These are phyloP conservation scores for Xylariaceae sp. DNA, from an alignment of 2,329 filamentous ascomycete genomes.

Conservation along the genomic window DNA sequence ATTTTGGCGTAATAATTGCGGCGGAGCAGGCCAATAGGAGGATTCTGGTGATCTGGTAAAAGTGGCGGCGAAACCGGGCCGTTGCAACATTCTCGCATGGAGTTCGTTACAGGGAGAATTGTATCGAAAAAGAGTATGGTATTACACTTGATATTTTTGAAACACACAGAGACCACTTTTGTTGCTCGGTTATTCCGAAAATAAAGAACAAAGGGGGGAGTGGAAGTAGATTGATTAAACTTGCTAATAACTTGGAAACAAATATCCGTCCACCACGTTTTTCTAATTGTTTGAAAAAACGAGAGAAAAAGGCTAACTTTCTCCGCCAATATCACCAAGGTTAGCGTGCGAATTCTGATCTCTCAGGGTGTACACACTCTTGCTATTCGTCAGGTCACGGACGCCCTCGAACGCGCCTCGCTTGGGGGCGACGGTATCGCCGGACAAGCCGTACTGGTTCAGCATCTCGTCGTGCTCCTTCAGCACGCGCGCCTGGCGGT, in stretches of 20 bases:
- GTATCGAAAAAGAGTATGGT: no score
- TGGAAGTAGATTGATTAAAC: no score
- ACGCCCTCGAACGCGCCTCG: slow-evolving; percentile 20
- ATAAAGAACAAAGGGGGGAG: no score
- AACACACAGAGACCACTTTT: no score
- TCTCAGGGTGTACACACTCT: slow-evolving; percentile 20
- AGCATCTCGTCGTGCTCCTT: slow-evolving; percentile 25
- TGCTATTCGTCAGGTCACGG: slow-evolving; percentile 12
- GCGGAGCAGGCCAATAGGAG: slow-evolving; percentile 46
- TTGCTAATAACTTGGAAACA: no score
- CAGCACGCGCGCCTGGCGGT: slow-evolving; percentile 9
- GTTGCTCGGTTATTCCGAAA: no score
- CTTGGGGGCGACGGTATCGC: slow-evolving; percentile 1
- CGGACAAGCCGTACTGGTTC: slow-evolving; percentile 15
- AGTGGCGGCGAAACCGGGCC: background rate
- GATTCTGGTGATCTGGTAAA: slow-evolving; percentile 30
- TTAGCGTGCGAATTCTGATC: slow-evolving; percentile 1
- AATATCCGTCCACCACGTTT: no score
- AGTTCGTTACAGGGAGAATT: no score
- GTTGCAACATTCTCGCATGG: background rate
- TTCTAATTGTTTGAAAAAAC: no score
- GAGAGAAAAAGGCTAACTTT: no score
- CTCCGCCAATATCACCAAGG: no score
- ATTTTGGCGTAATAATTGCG: slow-evolving; percentile 50
- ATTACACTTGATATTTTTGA: no score